Evolutionary conservation across 2,329 filamentous ascomycete species (phyloP).

Genomic region (Fusarium guadeloupense): DNA sequence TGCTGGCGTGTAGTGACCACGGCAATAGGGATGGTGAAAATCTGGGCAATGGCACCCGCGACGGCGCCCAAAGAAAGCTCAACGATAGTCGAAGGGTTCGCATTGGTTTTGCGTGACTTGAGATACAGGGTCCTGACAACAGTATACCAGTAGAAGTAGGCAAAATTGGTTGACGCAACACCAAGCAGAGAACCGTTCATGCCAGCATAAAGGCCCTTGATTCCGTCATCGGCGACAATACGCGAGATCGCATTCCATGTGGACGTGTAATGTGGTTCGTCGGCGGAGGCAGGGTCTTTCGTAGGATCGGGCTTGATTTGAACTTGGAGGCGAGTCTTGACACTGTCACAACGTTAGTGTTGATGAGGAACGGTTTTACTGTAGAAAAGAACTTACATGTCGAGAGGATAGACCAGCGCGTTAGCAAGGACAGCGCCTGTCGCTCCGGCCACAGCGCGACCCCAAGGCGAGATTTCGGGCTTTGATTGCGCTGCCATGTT

Average conservation of each 20-base stretch:
- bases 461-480: constrained; percentile 86
- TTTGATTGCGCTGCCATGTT: constrained; percentile 69
- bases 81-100: constrained; percentile 76
- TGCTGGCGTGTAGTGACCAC: constrained; percentile 97
- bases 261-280: constrained; percentile 78
- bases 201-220: constrained; percentile 86
- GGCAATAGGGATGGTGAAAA: constrained; percentile 96
- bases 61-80: constrained; percentile 88
- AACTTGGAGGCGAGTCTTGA: constrained; percentile 96
- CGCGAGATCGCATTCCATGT: constrained; percentile 89
- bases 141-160: constrained; percentile 99
- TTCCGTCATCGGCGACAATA: constrained; percentile 82
- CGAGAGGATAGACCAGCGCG: constrained; percentile 92
- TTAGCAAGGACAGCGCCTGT: constrained; percentile 95
- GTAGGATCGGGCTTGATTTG: constrained; percentile 75
- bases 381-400: constrained; percentile 74
- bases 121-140: constrained; percentile 84
- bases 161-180: constrained; percentile 97
- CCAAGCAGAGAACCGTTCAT: constrained; percentile 88
- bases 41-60: constrained; percentile 88
- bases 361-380: background rate
- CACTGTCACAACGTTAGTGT: constrained; percentile 59
- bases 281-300: constrained; percentile 54
- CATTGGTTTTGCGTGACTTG: constrained; percentile 60
- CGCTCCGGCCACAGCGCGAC: constrained; percentile 89